Evolutionary conservation across 345 rosid genomes (phyloP).

Genomic region (Citrus trifoliata): DNA sequence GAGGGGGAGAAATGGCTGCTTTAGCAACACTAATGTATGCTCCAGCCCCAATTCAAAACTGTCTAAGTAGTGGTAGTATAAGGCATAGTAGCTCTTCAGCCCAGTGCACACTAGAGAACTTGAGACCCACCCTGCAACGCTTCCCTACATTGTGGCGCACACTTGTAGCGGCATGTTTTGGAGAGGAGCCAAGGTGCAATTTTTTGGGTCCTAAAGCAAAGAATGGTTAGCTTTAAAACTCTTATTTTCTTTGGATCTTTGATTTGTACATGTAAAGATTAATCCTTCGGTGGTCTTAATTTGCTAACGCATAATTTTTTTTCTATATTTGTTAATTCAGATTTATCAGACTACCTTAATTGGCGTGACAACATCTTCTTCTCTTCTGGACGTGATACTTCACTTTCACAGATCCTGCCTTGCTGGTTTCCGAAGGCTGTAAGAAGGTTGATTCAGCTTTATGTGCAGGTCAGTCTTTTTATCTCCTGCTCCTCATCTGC

Average conservation of each 20-base stretch:
- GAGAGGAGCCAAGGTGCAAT: slow-evolving; percentile 56
- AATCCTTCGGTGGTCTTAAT: not conserved
- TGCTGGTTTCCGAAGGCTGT: slow-evolving; percentile 96
- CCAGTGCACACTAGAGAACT: slow-evolving; percentile 91
- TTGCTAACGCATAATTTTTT: slow-evolving; percentile 11
- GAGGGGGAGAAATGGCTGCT: slow-evolving; percentile 96
- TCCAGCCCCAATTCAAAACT: slow-evolving; percentile 65
- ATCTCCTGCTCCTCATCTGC: slow-evolving; percentile 1
- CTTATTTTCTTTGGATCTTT: slow-evolving; percentile 16
- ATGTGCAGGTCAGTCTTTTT: slow-evolving; percentile 61
- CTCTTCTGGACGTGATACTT: slow-evolving; percentile 84
- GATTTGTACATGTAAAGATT: slow-evolving; percentile 11
- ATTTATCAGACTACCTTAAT: slow-evolving; percentile 67
- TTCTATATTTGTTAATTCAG: slow-evolving; percentile 37
- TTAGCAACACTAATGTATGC: slow-evolving; percentile 93
- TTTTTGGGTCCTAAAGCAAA: slow-evolving; percentile 45
- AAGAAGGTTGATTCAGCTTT: slow-evolving; percentile 87
- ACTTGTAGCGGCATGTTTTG: slow-evolving; percentile 73
- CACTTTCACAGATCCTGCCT: slow-evolving; percentile 92
- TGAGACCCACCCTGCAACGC: slow-evolving; percentile 67
- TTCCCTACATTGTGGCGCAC: slow-evolving; percentile 87
- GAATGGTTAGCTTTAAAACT: slow-evolving; percentile 52
- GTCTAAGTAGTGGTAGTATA: slow-evolving; percentile 72
- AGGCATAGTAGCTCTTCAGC: slow-evolving; percentile 75
- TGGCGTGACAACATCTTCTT: slow-evolving; percentile 94